These are phyloP conservation scores for Malania oleifera DNA, from an alignment of 164 flowering plant genomes.

Conservation along the genomic window DNA sequence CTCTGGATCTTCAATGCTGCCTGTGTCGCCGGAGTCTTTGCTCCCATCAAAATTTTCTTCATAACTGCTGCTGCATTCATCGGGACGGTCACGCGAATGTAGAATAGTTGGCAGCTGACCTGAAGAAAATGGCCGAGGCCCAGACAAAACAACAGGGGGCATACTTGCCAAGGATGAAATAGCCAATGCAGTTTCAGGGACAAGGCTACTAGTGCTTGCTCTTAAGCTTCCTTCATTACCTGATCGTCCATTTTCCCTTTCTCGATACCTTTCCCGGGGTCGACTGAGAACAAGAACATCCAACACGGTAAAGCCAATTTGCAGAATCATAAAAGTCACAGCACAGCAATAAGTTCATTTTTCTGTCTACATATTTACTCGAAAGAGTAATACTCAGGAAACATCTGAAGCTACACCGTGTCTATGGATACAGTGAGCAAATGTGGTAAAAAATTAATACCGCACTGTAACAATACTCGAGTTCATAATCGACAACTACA, in stretches of 20 bases:
- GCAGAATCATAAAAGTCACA: too few relatives aligned
- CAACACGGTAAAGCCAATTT: background rate
- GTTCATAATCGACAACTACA: too few relatives aligned
- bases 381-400: too few relatives aligned
- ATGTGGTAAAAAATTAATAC: too few relatives aligned
- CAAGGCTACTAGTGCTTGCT: constrained; percentile 34
- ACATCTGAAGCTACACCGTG: too few relatives aligned
- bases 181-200: constrained; percentile 29
- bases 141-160: constrained; percentile 57
- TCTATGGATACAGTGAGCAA: too few relatives aligned
- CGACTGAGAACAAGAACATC: constrained; percentile 27
- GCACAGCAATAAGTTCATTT: background rate
- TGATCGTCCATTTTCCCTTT: constrained; percentile 70
- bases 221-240: constrained; percentile 54
- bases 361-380: too few relatives aligned
- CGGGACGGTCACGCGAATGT: constrained; percentile 67
- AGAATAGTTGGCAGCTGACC: constrained; percentile 75
- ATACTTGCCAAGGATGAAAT: constrained; percentile 25
- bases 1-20: constrained; percentile 81
- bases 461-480: too few relatives aligned
- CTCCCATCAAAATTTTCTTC: constrained; percentile 88
- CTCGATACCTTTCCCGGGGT: constrained; percentile 74
- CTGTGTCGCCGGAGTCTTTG: constrained; percentile 79
- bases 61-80: constrained; percentile 60
- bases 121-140: constrained; percentile 47